Conservation (phyloP, 345 rosid genomes). For the Eucalyptus virginea region DNA sequence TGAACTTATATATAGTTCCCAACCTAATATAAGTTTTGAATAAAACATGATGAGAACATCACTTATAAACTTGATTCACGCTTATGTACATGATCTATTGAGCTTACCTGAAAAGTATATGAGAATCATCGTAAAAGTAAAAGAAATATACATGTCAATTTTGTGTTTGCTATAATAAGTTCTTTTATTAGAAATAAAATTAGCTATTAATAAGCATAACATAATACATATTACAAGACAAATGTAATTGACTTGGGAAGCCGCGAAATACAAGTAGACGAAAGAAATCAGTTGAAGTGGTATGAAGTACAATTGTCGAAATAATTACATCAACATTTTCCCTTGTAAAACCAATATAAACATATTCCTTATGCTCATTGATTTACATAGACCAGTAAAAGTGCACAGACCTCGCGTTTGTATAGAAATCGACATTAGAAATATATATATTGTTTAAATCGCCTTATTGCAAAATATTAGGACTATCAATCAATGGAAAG, state of each 20-base stretch:
- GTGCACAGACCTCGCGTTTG: not conserved
- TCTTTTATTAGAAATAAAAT: too few species aligned
- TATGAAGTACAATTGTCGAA: not conserved
- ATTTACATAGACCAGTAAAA: not conserved
- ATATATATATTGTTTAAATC: too few species aligned
- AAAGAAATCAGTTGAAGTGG: not conserved
- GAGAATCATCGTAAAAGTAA: too few species aligned
- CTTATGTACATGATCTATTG: not conserved
- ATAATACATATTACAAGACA: not conserved
- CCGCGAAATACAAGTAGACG: not conserved
- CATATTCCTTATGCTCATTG: not conserved
- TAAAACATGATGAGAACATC: not conserved
- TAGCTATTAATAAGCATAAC: not conserved
- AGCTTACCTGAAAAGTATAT: not conserved
- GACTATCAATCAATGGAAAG: too few species aligned
- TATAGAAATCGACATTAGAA: too few species aligned
- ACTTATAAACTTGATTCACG: not conserved
- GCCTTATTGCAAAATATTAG: not conserved
- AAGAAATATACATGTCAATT: too few species aligned
- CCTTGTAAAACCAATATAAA: not conserved
- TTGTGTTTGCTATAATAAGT: not conserved
- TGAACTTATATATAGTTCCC: not conserved
- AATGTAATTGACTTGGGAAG: not conserved
- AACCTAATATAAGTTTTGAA: not conserved
- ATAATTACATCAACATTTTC: not conserved